A percentile compares a stretch with the other conserved stretches of the same genome.
Evolutionary conservation across 371 early-diverging fungal species (phyloP).

Genomic region (Gilbertella persicaria): DNA sequence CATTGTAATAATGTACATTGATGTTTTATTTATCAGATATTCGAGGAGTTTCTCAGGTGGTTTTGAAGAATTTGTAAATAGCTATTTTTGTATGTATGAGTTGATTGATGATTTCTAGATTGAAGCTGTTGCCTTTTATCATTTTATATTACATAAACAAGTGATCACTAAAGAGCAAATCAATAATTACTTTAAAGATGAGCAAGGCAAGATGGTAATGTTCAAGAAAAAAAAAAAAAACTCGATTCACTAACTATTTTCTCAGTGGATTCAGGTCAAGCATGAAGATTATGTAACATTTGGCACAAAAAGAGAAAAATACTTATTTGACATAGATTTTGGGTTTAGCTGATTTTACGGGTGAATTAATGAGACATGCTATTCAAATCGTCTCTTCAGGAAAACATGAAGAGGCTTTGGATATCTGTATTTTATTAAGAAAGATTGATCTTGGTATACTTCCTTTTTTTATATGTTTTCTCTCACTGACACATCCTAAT

Average conservation of each 20-base stretch:
- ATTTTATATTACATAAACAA: slow-evolving; percentile 48
- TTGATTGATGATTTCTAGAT: slow-evolving; percentile 34
- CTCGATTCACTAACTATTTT: not conserved
- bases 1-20: not conserved
- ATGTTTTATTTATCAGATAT: slow-evolving; percentile 28
- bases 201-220: slow-evolving; percentile 4
- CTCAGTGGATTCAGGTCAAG: slow-evolving; percentile 39
- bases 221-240: not conserved
- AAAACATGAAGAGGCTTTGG: slow-evolving; percentile 44
- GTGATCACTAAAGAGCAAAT: slow-evolving; percentile 51
- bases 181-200: slow-evolving; percentile 46
- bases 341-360: slow-evolving; percentile 72
- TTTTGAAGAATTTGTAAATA: slow-evolving; percentile 57
- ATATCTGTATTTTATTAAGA: slow-evolving; percentile 51
- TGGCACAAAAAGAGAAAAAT: not conserved
- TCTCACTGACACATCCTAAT: too few species aligned
- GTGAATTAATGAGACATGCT: slow-evolving; percentile 71
- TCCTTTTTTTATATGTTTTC: not conserved
- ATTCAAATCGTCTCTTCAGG: slow-evolving; percentile 55
- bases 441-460: slow-evolving; percentile 39
- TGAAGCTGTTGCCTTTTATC: slow-evolving; percentile 62
- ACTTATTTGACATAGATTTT: slow-evolving; percentile 21
- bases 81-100: not conserved
- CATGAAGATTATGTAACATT: slow-evolving; percentile 57
- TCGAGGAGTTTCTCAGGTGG: slow-evolving; percentile 51